phyloP scores from a whole-genome alignment of 2,329 filamentous ascomycete genomes.

The Colletotrichum sojae region DNA sequence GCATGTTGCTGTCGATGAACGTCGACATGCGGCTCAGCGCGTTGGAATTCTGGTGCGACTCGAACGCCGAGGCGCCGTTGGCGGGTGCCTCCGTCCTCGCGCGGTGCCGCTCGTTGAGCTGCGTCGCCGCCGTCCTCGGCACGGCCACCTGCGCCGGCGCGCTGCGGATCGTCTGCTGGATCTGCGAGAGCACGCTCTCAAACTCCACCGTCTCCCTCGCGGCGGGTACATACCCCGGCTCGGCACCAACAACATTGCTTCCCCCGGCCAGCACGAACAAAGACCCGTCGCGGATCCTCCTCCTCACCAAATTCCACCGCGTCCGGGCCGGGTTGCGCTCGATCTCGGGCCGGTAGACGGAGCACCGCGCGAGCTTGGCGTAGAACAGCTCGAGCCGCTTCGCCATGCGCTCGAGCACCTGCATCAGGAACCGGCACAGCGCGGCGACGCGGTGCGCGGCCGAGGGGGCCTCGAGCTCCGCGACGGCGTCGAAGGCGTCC shows the following conservation, averaged over 20 bases:
- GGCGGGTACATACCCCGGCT: constrained; percentile 46
- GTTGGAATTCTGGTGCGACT: constrained; percentile 57
- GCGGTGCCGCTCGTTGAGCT: constrained; percentile 59
- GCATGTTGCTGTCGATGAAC: constrained; percentile 60
- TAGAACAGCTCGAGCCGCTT: constrained; percentile 67
- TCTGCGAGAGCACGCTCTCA: constrained; percentile 60
- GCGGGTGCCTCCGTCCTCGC: constrained; percentile 51
- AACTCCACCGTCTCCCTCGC: constrained; percentile 58
- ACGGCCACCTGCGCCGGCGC: constrained; percentile 42
- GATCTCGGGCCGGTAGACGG: constrained; percentile 65
- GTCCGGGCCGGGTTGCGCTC: constrained; percentile 67
- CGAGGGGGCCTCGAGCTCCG: constrained; percentile 54
- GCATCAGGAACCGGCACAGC: constrained; percentile 63
- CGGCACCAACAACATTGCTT: constrained; percentile 49
- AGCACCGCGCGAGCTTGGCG: constrained; percentile 62
- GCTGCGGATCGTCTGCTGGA: constrained; percentile 52
- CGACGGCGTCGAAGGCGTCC: constrained; percentile 66
- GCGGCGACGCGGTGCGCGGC: constrained; percentile 56
- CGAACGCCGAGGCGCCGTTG: constrained; percentile 55
- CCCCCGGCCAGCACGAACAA: constrained; percentile 65
- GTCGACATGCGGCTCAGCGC: constrained; percentile 61
- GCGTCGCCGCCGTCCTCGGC: constrained; percentile 44
- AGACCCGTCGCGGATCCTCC: constrained; percentile 64
- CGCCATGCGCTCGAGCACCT: constrained; percentile 67
- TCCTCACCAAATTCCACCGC: constrained; percentile 65